Percentiles rank a stretch among this genome's conserved stretches.
Evolutionary conservation across 2,329 filamentous ascomycete species (phyloP).

Genomic region (Diplodia intermedia): DNA sequence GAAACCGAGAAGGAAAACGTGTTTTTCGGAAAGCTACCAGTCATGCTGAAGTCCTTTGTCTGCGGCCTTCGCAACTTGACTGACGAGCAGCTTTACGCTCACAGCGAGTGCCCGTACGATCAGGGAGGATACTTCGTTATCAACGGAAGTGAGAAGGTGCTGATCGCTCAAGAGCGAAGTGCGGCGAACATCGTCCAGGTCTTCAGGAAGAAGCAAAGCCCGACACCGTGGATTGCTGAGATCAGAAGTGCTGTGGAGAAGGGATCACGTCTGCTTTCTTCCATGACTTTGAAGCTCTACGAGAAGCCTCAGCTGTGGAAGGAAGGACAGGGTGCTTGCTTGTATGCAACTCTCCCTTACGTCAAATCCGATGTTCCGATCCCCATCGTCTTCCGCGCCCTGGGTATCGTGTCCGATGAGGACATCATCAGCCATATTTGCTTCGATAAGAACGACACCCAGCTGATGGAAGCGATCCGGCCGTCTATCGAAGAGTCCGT

Average conservation of each 20-base stretch:
- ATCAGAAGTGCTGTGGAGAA: constrained; percentile 97
- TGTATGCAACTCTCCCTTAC: constrained; percentile 90
- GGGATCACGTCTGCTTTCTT: constrained; percentile 91
- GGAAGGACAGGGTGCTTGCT: constrained; percentile 83
- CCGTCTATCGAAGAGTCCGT: constrained; percentile 98
- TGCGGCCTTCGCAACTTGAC: constrained; percentile 85
- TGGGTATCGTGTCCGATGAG: constrained; percentile 95
- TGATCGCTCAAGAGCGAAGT: constrained; percentile 96
- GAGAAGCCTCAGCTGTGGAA: constrained; percentile 82
- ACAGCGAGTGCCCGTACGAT: constrained; percentile 98
- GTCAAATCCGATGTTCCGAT: constrained; percentile 94
- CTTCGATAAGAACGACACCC: constrained; percentile 91
- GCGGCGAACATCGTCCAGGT: constrained; percentile 99
- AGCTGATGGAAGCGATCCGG: constrained; percentile 97
- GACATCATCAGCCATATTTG: constrained; percentile 98
- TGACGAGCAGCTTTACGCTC: constrained; percentile 84
- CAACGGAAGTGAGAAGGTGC: constrained; percentile 97
- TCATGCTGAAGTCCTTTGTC: constrained; percentile 98
- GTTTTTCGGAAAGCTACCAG: constrained; percentile 93
- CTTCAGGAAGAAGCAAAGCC: constrained; percentile 97
- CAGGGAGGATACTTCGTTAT: constrained; percentile 99
- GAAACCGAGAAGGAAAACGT: constrained; percentile 65
- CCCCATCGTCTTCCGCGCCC: constrained; percentile 91
- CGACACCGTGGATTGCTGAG: constrained; percentile 91
- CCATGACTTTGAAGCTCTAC: constrained; percentile 87